Evolutionary conservation across 805 yeast species (phyloP), one percentile per base, ranked within the genome.

Genomic region (Candida multigemmis): DNA sequence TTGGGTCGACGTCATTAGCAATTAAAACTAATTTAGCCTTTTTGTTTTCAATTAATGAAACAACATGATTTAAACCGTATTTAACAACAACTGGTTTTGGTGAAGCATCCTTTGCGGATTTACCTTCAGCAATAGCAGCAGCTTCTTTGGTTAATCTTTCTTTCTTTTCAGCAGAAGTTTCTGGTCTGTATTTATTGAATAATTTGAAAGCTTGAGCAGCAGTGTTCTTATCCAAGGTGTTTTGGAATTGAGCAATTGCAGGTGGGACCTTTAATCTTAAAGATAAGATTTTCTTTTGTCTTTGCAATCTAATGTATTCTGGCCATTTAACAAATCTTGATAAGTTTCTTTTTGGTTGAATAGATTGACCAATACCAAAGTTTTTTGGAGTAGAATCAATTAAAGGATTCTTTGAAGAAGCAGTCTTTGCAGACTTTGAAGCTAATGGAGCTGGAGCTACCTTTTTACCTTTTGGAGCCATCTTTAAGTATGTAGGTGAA

Each of bases 11-110:
- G 51, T 89, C 98, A 74, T 89, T 81, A 63, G 98, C 97, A 56
- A 89, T 89, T 66, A 89, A 77, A 40, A 89, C 96, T 52, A 89
- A 77, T 70, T 85, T 84, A 47, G 96, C 93, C 79, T 89, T 89
- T 82, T 89, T 91, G 93, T 85, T 84, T 78, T 89, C 98, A 53
- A 89, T 68, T 48, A 89, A 77, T 39, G 94, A 80, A 53, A 87
- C 96, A 71, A 89, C 96, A 74, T 89, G 98, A 87, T 89, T 89
- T 57, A 89, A 76, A 77, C 98, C 98, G 76, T 78, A 89, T 77
- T 89, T 89, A 65, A 89, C 93, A 51, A 74, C 89, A 67, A 74
- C 85, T 56, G 98, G 98, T 77, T 89, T 89, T 63, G 86, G 80
- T 50, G 96, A 85, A 51, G 80, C 96, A 52, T 87, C 96, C 71